These are phyloP conservation scores for Sarocladium kiliense DNA, from an alignment of 2,329 filamentous ascomycete genomes.

Conservation along the genomic window DNA sequence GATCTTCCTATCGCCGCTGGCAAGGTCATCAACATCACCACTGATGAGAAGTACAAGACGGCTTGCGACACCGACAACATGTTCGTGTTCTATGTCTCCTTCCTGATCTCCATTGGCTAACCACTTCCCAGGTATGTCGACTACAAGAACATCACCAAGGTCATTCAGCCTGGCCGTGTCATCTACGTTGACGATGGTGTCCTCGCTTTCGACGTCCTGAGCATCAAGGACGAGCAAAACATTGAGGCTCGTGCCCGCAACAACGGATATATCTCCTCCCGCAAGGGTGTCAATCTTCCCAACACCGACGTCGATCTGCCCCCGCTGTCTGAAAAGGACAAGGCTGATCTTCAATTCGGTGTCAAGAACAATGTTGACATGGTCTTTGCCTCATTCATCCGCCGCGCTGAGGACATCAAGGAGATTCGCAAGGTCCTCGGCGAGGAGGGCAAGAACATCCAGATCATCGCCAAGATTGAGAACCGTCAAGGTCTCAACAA, in stretches of 20 bases:
- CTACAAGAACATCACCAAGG: constrained; percentile 99
- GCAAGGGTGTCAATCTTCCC: constrained; percentile 98
- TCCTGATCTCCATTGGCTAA: constrained; percentile 10
- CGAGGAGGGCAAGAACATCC: constrained; percentile 88
- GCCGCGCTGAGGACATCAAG: constrained; percentile 84
- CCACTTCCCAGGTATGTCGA: constrained; percentile 70
- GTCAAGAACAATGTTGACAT: constrained; percentile 99
- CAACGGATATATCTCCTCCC: constrained; percentile 97
- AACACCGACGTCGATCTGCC: constrained; percentile 98
- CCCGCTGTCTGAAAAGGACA: constrained; percentile 96
- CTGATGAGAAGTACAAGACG: constrained; percentile 86
- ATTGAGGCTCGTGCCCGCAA: constrained; percentile 84
- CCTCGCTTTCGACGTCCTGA: constrained; percentile 88
- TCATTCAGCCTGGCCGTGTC: constrained; percentile 83
- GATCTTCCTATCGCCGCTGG: constrained; percentile 84
- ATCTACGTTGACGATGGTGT: constrained; percentile 99
- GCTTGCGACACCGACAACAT: constrained; percentile 87
- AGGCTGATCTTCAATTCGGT: constrained; percentile 87
- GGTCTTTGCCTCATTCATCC: constrained; percentile 98
- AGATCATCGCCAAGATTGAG: constrained; percentile 99
- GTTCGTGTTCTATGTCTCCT: constrained; percentile 50
- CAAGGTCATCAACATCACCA: constrained; percentile 89
- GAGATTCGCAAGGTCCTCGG: constrained; percentile 90
- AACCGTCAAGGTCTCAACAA: constrained; percentile 99
- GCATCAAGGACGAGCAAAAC: constrained; percentile 83